Evolutionary conservation across 202 grass and related monocot species (phyloP), one percentile per base, ranked within the genome.

Genomic region (Miscanthus sacchariflorus): DNA sequence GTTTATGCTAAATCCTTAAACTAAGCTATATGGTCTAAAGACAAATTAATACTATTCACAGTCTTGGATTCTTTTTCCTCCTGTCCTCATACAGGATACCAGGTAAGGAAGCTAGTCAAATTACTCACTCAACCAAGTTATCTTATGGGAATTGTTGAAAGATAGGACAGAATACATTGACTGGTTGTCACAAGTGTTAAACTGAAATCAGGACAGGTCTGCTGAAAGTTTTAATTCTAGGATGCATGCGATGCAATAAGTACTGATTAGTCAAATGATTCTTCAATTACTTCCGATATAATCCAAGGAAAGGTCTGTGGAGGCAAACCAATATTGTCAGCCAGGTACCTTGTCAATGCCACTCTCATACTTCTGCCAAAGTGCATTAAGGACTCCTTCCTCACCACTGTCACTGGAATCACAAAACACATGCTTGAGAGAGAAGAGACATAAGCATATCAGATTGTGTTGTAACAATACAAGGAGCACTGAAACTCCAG

Each of bases 301-400:
- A 39, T 73, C 58, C 40, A 70, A 42, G 71, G 75, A 70, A 21
- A 87, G 49, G 15, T 64, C 25, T 49, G 25, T 65, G 45, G 69
- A 78, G 23, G 66, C 28, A 78, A 74, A 73, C 64, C 5, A 74
- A 74, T 30, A 83, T 87, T 44, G 18, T 86, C 76, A 17, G 17
- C 56, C 68, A 48, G 64, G 65, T 95, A 99, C 97, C 97, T 99
- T 99, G 75, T 96, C 97, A 15, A 96, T 91, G 21, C 91, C 78
- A 90, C 89, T 91, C 81, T 96, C 94, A 9, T 99, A 99, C 92
- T 89, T 95, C 61, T 95, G 88, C 97, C 97, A 99, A 85, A 99
- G 89, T 39, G 71, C 74, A 69, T 85, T 92, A 58, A 99, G 85
- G 86, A 99, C 71, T 74, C 83, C 93, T 84, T 99, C 94, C 83